Evolutionary conservation across 2,329 filamentous ascomycete genomes (phyloP).

Genomic region (Xenoacremonium recifei): DNA sequence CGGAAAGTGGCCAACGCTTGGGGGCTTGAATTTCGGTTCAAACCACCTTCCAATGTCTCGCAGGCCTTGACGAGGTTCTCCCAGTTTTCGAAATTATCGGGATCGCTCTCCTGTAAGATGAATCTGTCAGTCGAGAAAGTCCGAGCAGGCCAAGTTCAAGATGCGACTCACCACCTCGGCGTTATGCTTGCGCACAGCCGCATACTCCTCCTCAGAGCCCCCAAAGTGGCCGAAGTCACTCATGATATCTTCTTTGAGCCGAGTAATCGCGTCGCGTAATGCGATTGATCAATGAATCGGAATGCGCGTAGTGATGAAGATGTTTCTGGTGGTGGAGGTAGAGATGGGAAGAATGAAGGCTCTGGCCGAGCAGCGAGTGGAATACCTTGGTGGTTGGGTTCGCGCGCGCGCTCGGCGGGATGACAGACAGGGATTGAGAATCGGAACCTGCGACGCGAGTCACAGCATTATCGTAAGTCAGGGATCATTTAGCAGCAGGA

Average conservation of each 20-base stretch:
- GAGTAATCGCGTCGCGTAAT: conserved; percentile 4
- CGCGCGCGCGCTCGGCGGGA: conserved; percentile 12
- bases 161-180: conserved; percentile 64
- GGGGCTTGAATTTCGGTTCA: conserved; percentile 95
- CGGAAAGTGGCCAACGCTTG: conserved; percentile 86
- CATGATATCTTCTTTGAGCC: conserved; percentile 45
- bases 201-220: conserved; percentile 76
- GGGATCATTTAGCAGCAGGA: too few species aligned
- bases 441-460: too few species aligned
- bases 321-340: conserved; percentile 1
- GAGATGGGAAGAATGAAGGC: conserved; percentile 9
- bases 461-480: too few species aligned
- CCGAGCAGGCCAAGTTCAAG: not conserved
- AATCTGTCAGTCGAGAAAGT: conserved; percentile 18
- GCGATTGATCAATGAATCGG: conserved; percentile 2
- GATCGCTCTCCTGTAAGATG: conserved; percentile 56
- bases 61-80: conserved; percentile 84
- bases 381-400: conserved; percentile 27
- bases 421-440: not conserved
- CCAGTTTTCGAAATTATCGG: conserved; percentile 93
- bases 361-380: conserved; percentile 25
- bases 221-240: conserved; percentile 70
- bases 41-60: conserved; percentile 83
- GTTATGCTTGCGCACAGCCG: conserved; percentile 76
- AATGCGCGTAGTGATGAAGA: conserved; percentile 7